These are phyloP conservation scores for Leccinum huronense DNA, from an alignment of 1,284 basidiomycete genomes.

Conservation along the genomic window DNA sequence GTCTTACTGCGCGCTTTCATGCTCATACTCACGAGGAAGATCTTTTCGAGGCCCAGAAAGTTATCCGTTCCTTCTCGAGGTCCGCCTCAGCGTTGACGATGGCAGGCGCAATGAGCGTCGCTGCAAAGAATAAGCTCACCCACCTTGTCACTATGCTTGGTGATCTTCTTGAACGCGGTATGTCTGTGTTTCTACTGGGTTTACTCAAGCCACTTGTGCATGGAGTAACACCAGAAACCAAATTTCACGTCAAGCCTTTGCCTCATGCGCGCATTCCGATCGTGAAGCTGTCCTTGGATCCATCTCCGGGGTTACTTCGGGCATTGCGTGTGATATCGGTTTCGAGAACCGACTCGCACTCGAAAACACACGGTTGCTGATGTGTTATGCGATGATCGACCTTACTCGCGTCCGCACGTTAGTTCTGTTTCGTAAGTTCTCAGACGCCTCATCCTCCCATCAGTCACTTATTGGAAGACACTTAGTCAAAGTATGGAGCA, in stretches of 20 bases:
- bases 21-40: slow-evolving; percentile 61
- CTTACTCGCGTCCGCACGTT: slow-evolving; percentile 90
- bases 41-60: slow-evolving; percentile 56
- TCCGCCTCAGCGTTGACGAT: slow-evolving; percentile 53
- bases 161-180: slow-evolving; percentile 88
- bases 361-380: slow-evolving; percentile 93
- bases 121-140: slow-evolving; percentile 57
- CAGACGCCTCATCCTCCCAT: slow-evolving; percentile 1
- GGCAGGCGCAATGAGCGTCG: slow-evolving; percentile 47
- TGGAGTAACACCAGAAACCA: slow-evolving; percentile 66
- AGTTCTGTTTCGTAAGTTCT: slow-evolving; percentile 86
- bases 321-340: slow-evolving; percentile 96
- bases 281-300: slow-evolving; percentile 92
- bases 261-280: slow-evolving; percentile 98
- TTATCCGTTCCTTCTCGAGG: slow-evolving; percentile 43
- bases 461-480: slow-evolving; percentile 16
- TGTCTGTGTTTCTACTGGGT: slow-evolving; percentile 25
- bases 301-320: slow-evolving; percentile 84
- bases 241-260: slow-evolving; percentile 95
- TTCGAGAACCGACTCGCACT: slow-evolving; percentile 97
- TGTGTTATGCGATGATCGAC: slow-evolving; percentile 98
- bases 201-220: slow-evolving; percentile 11
- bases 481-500: slow-evolving; percentile 98
- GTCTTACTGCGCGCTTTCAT: slow-evolving; percentile 58
- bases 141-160: slow-evolving; percentile 93